phyloP scores from a whole-genome alignment of 2,329 filamentous ascomycete genomes.

The Boeremia lycopersici region DNA sequence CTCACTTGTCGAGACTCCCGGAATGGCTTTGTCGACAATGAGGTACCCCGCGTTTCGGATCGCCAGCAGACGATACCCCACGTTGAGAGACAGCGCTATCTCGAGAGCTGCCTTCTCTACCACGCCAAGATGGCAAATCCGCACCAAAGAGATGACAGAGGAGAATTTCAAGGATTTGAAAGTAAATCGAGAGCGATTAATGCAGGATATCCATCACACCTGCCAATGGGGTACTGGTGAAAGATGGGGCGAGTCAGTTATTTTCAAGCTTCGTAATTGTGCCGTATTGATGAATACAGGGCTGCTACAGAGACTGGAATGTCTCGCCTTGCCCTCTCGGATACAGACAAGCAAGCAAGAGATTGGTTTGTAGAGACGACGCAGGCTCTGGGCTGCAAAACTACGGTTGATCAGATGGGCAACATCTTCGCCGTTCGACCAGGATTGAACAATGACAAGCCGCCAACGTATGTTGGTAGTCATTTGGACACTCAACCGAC shows the following conservation, averaged over 20 bases:
- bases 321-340: conserved; percentile 73
- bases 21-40: conserved; percentile 23
- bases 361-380: conserved; percentile 76
- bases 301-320: conserved; percentile 72
- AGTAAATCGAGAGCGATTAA: conserved; percentile 65
- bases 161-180: conserved; percentile 59
- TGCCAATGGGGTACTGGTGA: conserved; percentile 71
- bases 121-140: conserved; percentile 43
- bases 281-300: conserved; percentile 36
- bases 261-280: neutral
- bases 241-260: conserved; percentile 66
- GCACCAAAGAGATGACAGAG: conserved; percentile 57
- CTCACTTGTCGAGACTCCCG: conserved; percentile 1
- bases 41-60: conserved; percentile 24
- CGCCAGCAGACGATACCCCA: conserved; percentile 30
- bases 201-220: conserved; percentile 68
- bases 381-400: conserved; percentile 66
- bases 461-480: conserved; percentile 72
- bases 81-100: conserved; percentile 14
- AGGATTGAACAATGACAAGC: conserved; percentile 61
- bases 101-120: conserved; percentile 33
- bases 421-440: conserved; percentile 78
- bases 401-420: conserved; percentile 76
- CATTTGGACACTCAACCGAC: conserved; percentile 64
- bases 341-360: conserved; percentile 72